A percentile compares a stretch with the other conserved stretches of the same genome.
phyloP scores from a whole-genome alignment of 73 alveolate genomes.

The Paraurostyla sp. region DNA sequence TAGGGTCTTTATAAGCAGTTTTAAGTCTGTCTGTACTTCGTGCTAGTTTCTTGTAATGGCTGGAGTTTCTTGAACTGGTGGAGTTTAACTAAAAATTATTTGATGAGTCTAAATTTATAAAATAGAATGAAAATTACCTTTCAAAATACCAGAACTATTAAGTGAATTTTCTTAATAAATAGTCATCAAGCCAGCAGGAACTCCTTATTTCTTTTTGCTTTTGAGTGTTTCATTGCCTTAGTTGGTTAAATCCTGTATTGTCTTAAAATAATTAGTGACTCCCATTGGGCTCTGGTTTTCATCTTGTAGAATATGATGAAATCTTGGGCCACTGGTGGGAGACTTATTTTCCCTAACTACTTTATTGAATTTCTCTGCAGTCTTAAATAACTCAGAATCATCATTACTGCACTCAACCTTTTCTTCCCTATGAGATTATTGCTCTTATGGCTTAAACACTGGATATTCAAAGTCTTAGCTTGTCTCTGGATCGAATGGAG shows the following conservation, averaged over 20 bases:
- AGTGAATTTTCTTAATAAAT: no score
- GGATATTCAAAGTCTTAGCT: not conserved
- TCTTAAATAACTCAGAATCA: not conserved
- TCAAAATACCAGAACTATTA: no score
- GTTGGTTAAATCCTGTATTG: not conserved
- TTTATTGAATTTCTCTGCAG: not conserved
- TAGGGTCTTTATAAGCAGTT: no score
- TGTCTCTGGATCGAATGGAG: not conserved
- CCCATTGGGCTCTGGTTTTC: conserved; percentile 30
- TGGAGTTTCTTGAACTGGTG: no score
- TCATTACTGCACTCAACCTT: not conserved
- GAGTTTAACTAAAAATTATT: no score
- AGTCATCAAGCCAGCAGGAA: not conserved
- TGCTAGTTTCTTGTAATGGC: no score
- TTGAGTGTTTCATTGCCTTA: not conserved
- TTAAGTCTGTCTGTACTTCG: no score
- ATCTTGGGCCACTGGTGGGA: not conserved
- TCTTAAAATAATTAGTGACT: not conserved
- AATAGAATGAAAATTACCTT: no score
- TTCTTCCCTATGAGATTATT: no score
- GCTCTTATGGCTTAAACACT: not conserved
- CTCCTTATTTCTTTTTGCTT: not conserved
- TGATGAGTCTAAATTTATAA: no score
- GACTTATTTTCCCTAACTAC: no score
- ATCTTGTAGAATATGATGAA: not conserved